phyloP scores from a whole-genome alignment of 768 basidiomycete species.

The Guyanaporus albipodus region DNA sequence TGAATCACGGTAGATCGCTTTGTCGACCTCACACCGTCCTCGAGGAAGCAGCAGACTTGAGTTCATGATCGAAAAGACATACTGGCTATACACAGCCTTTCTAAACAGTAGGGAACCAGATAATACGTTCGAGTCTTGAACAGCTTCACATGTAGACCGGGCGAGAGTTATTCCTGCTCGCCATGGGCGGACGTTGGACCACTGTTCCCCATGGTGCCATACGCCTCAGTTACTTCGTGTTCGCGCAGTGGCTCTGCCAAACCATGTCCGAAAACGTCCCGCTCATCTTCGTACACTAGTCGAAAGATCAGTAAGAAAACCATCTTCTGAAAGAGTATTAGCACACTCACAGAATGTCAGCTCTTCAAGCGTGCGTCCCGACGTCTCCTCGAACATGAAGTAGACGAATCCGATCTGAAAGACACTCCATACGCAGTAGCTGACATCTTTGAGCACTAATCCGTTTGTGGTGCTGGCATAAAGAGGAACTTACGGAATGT shows the following conservation, averaged over 20 bases:
- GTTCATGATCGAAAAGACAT: too few relatives aligned
- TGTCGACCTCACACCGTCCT: too few relatives aligned
- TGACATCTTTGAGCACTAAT: background rate
- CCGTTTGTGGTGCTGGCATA: background rate
- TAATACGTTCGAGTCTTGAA: too few relatives aligned
- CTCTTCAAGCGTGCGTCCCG: conserved; percentile 4
- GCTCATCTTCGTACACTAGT: conserved; percentile 8
- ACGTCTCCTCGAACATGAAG: conserved; percentile 6
- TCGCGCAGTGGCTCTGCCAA: background rate
- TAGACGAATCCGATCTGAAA: conserved; percentile 4
- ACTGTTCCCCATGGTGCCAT: background rate
- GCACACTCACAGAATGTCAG: background rate
- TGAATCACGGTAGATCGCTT: too few relatives aligned
- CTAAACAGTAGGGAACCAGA: too few relatives aligned
- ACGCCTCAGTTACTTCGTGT: background rate
- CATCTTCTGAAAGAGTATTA: background rate
- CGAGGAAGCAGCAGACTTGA: too few relatives aligned
- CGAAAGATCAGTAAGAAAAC: background rate
- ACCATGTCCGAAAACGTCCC: background rate
- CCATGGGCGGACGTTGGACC: too few relatives aligned
- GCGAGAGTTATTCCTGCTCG: too few relatives aligned
- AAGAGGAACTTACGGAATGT: background rate
- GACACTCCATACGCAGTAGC: background rate
- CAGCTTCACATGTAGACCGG: too few relatives aligned
- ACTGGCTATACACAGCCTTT: too few relatives aligned